These are phyloP conservation scores for Apiospora rasikravindrae DNA, from an alignment of 2,329 filamentous ascomycete genomes.

Conservation along the genomic window DNA sequence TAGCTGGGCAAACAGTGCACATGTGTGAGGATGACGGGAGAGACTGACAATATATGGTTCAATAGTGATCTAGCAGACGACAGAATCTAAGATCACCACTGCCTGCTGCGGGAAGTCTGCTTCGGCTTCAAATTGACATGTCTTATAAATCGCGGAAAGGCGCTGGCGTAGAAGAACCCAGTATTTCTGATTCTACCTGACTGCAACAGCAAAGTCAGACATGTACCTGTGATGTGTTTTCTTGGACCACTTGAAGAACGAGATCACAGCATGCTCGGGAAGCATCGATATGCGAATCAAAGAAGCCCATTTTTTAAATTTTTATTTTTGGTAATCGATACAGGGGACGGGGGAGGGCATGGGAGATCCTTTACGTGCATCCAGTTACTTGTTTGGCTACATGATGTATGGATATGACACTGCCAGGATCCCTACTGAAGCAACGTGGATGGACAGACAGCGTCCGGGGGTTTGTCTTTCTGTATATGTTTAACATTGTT, in stretches of 20 bases:
- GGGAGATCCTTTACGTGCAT: neutral
- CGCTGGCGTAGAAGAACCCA: neutral
- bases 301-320: neutral
- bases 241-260: neutral
- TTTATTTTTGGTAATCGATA: neutral
- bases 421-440: neutral
- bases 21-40: neutral
- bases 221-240: neutral
- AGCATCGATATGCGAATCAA: neutral
- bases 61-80: neutral
- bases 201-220: neutral
- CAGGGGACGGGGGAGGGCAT: neutral
- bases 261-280: neutral
- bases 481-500: neutral
- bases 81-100: neutral
- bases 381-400: neutral
- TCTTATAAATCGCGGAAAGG: neutral
- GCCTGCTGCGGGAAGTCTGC: neutral
- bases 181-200: constrained; percentile 2
- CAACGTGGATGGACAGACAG: neutral
- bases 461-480: neutral
- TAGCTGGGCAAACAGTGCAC: neutral
- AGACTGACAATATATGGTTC: neutral
- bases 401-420: neutral
- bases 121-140: neutral